These are phyloP conservation scores for Lupinus albus DNA, from an alignment of 306 rosid species.

Conservation along the genomic window DNA sequence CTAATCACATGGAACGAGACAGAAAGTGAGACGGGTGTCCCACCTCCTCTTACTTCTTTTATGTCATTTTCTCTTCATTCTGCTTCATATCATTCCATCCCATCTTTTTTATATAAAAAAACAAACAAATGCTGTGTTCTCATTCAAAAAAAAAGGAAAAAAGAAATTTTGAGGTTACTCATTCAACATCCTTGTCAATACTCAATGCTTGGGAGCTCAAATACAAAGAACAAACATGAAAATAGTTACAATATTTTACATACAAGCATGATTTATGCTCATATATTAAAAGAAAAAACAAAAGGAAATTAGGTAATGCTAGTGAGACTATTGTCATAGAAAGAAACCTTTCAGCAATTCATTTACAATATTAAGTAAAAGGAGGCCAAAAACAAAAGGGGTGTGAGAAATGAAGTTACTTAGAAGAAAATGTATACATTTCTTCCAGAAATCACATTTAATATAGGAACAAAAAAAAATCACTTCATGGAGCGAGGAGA, in stretches of 20 bases:
- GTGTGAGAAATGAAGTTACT: background rate
- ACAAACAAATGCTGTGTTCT: background rate
- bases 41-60: constrained; percentile 23
- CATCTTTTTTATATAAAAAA: background rate
- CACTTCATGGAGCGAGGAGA: constrained; percentile 15
- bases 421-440: constrained; percentile 10
- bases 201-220: background rate
- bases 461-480: constrained; percentile 1
- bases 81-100: constrained; percentile 16
- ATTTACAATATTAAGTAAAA: constrained; percentile 40
- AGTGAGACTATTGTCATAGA: background rate
- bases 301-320: background rate
- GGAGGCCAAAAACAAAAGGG: background rate
- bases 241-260: constrained; percentile 16
- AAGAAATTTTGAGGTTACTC: too few species aligned
- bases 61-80: constrained; percentile 42
- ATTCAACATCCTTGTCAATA: constrained; percentile 4
- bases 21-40: too few species aligned
- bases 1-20: too few species aligned
- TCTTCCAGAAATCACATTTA: constrained; percentile 36
- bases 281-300: background rate
- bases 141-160: too few species aligned
- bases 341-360: constrained; percentile 26
- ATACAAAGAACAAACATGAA: constrained; percentile 24
- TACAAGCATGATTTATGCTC: constrained; percentile 24